phyloP scores from a whole-genome alignment of 2,329 filamentous ascomycete genomes.

The Calonectria crousiana region DNA sequence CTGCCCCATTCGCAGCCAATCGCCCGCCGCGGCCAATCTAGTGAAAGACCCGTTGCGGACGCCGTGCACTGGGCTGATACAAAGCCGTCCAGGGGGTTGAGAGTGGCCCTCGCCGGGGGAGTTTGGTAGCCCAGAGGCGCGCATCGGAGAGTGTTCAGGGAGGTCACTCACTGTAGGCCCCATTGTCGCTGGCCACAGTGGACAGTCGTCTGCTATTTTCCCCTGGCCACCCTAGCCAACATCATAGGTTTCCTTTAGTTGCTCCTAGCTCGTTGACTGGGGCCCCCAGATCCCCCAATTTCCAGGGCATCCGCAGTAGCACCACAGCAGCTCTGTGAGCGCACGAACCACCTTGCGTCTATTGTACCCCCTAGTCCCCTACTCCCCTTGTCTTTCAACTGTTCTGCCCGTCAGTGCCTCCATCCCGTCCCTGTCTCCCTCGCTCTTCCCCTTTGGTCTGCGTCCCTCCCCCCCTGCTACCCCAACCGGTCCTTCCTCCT shows the following conservation, averaged over 20 bases:
- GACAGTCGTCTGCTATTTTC: constrained; percentile 2
- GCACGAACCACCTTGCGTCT: constrained; percentile 38
- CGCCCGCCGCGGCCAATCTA: constrained; percentile 30
- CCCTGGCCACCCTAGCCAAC: constrained; percentile 27
- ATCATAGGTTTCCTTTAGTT: constrained; percentile 23
- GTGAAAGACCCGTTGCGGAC: constrained; percentile 31
- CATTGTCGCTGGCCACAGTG: not conserved
- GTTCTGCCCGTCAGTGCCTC: constrained; percentile 21
- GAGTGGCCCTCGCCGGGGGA: not conserved
- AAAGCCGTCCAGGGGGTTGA: constrained; percentile 6
- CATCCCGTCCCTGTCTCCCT: constrained; percentile 21
- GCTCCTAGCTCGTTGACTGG: constrained; percentile 34
- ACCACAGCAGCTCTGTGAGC: constrained; percentile 25
- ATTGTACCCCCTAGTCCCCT: constrained; percentile 17
- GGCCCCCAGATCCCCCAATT: constrained; percentile 42
- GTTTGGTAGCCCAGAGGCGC: not conserved
- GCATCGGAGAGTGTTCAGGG: not conserved
- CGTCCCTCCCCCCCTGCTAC: constrained; percentile 40
- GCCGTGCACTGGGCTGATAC: constrained; percentile 21
- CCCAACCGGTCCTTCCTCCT: constrained; percentile 30
- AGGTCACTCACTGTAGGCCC: constrained; percentile 14
- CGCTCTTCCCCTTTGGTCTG: constrained; percentile 37
- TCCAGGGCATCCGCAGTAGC: constrained; percentile 44
- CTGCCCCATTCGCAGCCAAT: constrained; percentile 13
- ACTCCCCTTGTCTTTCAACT: constrained; percentile 12